phyloP scores from a whole-genome alignment of 2,329 filamentous ascomycete genomes.

The Daldinia sp. region DNA sequence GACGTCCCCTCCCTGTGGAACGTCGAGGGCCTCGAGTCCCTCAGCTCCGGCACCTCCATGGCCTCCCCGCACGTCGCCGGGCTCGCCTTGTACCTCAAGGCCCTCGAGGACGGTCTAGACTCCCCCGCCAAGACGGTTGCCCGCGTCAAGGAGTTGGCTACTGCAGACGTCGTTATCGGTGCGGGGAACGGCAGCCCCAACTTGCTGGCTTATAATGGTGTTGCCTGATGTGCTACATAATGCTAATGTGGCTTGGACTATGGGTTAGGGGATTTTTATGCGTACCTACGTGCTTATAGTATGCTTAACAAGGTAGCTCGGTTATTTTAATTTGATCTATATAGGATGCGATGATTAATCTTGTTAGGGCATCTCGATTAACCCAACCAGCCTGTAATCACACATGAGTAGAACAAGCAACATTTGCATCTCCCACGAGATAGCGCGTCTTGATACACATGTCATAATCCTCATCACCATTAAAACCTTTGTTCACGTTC shows the following conservation, averaged over 20 bases:
- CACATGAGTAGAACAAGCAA: background rate
- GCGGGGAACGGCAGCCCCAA: conserved; percentile 28
- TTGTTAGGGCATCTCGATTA: background rate
- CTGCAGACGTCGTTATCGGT: conserved; percentile 17
- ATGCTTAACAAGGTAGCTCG: no score
- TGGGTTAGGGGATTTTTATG: background rate
- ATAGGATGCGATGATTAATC: background rate
- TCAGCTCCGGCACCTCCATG: conserved; percentile 61
- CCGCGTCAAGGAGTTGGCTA: conserved; percentile 28
- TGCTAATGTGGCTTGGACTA: background rate
- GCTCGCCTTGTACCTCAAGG: conserved; percentile 56
- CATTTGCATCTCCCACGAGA: background rate
- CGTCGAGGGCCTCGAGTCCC: conserved; percentile 46
- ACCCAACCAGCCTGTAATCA: background rate
- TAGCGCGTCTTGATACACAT: background rate
- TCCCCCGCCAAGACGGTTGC: conserved; percentile 24
- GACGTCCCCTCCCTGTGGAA: conserved; percentile 54
- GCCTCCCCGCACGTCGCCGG: conserved; percentile 62
- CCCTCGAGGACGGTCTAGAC: conserved; percentile 6
- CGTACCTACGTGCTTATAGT: no score
- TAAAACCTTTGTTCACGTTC: background rate
- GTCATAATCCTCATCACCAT: background rate
- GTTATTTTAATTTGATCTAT: background rate
- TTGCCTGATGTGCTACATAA: background rate
- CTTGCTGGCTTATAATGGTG: conserved; percentile 36